phyloP scores from a whole-genome alignment of 1,139 yeast species.

The Hanseniaspora gamundiae region DNA sequence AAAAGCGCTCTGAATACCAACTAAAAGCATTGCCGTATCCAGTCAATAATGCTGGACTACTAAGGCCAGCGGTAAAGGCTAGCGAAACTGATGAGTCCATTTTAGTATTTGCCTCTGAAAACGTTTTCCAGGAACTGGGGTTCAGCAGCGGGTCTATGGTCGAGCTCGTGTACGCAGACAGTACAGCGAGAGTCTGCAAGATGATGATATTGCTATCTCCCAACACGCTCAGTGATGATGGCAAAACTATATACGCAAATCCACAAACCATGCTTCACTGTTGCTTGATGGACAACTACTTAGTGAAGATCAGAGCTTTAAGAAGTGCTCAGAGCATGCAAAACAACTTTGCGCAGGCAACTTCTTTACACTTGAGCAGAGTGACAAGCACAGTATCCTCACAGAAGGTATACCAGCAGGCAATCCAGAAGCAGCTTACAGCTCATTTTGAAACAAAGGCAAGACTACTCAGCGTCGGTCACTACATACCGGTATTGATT shows the following conservation, averaged over 20 bases:
- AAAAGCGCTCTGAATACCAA: not conserved
- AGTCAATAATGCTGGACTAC: constrained; percentile 7
- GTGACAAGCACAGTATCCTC: constrained; percentile 32
- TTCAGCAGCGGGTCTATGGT: constrained; percentile 17
- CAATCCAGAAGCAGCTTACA: constrained; percentile 53
- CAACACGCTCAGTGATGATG: constrained; percentile 9
- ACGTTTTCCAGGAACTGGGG: constrained; percentile 12
- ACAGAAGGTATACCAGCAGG: constrained; percentile 60
- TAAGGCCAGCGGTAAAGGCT: constrained; percentile 9
- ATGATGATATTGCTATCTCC: constrained; percentile 18
- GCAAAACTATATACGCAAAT: constrained; percentile 12
- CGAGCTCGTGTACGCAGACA: constrained; percentile 6
- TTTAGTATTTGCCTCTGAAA: constrained; percentile 16
- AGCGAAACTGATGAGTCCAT: constrained; percentile 17
- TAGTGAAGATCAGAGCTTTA: constrained; percentile 4
- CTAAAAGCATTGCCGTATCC: constrained; percentile 11
- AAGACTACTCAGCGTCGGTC: constrained; percentile 50
- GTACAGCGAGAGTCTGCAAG: constrained; percentile 10
- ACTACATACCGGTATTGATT: constrained; percentile 63
- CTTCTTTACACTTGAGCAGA: constrained; percentile 17
- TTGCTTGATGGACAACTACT: constrained; percentile 3
- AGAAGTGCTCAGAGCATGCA: constrained; percentile 12
- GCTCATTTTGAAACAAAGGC: constrained; percentile 44
- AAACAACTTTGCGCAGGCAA: constrained; percentile 27
- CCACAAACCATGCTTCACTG: constrained; percentile 19